Evolutionary conservation across 2,329 filamentous ascomycete genomes (phyloP), one percentile per base, ranked within the genome.

Genomic region (Acephala macrosclerotiorum): DNA sequence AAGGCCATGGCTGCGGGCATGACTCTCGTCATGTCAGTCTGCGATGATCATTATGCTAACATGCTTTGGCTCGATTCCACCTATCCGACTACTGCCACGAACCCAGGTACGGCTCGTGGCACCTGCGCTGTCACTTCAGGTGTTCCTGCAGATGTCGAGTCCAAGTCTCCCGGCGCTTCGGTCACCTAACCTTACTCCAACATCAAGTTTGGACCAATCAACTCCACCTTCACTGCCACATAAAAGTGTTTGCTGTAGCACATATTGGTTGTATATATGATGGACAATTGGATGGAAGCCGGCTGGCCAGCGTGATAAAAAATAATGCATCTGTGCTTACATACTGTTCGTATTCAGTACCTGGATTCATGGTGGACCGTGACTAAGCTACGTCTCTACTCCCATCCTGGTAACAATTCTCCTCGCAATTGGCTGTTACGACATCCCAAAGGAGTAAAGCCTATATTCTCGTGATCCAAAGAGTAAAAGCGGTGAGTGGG

Each of bases 21-120:
- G 71, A 88, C 89, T 40, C 81, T 91, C 9, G 87, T 89, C 71
- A 83, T 91, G 82, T 83, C 80, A 49, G 79, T 88, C 68, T 86
- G 84, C 83, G 77, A 80, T 65, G 80, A 82, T 68, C 85, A 91
- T 78, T 77, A 84, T 64, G 80, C 85, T 74, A 84, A 89, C 79
- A 92, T 92, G 89, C 84, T 90, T 71, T 93, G 91, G 91, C 85
- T 93, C 73, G 90, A 93, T 81, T 85, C 85, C 64, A 84, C 80
- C 77, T 90, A 85, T 81, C 89, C 89, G 56, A 79, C 80, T 66
- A 73, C 75, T 61, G 74, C 64, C 18, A 74, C 78, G 68, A 66
- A 69, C 66, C 6, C 80, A 80, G 87, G 87, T 70, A 77, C 81
- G 66, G 78, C 79, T 47, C 85, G 87, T 72, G 87, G 87, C 58